These are phyloP conservation scores for Dactylella cylindrospora DNA, from an alignment of 2,329 filamentous ascomycete genomes.

Conservation along the genomic window DNA sequence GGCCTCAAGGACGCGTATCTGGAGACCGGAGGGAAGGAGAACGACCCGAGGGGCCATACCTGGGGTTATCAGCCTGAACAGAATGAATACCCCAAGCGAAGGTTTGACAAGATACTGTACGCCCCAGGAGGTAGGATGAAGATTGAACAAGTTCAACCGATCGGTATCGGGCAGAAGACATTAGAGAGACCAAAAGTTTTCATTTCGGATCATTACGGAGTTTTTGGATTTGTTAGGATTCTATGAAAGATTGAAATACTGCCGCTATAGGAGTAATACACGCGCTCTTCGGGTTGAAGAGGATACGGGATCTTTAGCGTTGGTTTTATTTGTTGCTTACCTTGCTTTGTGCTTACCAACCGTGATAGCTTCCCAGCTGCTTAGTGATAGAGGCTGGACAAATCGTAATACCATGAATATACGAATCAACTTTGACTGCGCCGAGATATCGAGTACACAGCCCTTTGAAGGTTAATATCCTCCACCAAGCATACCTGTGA, in stretches of 20 bases:
- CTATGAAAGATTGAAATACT: background rate
- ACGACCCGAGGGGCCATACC: slow-evolving; percentile 59
- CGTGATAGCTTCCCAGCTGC: no score
- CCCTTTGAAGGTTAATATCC: no score
- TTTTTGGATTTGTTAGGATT: slow-evolving; percentile 31
- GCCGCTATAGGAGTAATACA: background rate
- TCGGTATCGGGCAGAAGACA: slow-evolving; percentile 36
- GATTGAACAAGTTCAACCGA: slow-evolving; percentile 26
- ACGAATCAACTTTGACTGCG: no score
- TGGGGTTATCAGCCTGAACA: slow-evolving; percentile 59
- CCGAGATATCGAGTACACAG: no score
- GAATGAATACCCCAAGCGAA: slow-evolving; percentile 19
- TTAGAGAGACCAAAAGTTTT: slow-evolving; percentile 19
- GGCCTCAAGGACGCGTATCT: slow-evolving; percentile 59
- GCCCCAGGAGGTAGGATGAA: slow-evolving; percentile 23
- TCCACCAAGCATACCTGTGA: no score
- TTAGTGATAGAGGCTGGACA: no score
- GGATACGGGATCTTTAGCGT: no score
- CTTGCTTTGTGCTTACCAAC: no score
- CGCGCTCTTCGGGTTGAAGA: no score
- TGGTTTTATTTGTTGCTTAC: no score
- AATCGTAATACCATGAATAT: no score
- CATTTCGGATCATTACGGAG: slow-evolving; percentile 40
- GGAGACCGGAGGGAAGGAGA: slow-evolving; percentile 57
- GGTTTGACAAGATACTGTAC: slow-evolving; percentile 41